Percentiles rank a stretch among this genome's conserved stretches.
phyloP scores from a whole-genome alignment of 208 protist genomes.

The Crithidia mellificae region DNA sequence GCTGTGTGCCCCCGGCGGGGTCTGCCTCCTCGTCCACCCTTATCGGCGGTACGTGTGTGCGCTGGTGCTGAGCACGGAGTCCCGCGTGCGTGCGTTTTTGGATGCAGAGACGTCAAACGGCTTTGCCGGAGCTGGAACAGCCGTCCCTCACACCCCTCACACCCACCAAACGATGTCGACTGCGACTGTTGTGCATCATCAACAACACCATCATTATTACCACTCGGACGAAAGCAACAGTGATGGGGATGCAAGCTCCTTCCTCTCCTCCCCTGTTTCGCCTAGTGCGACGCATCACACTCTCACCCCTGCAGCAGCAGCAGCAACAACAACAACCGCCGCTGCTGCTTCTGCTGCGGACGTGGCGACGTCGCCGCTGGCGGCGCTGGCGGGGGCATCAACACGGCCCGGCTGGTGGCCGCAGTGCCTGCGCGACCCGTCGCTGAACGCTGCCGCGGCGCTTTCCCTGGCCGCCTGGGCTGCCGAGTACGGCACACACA shows the following conservation, averaged over 20 bases:
- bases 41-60: slow-evolving; percentile 49
- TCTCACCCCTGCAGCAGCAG: too few species aligned
- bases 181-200: too few species aligned
- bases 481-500: neutral
- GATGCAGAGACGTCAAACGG: neutral
- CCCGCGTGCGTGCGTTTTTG: slow-evolving; percentile 26
- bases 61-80: slow-evolving; percentile 48
- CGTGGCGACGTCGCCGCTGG: neutral
- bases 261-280: neutral
- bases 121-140: neutral
- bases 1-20: slow-evolving; percentile 17
- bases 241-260: neutral
- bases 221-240: neutral
- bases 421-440: slow-evolving; percentile 37
- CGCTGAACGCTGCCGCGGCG: slow-evolving; percentile 46
- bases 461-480: slow-evolving; percentile 36
- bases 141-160: too few species aligned
- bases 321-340: too few species aligned
- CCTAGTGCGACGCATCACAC: neutral
- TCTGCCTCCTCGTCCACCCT: slow-evolving; percentile 82
- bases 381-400: neutral
- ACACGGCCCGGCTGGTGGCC: slow-evolving; percentile 32
- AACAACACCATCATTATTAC: too few species aligned
- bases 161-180: neutral
- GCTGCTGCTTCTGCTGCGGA: too few species aligned